Base-by-base conservation (phyloP, 805 yeast species). In the Starmerella vaccinii region DNA sequence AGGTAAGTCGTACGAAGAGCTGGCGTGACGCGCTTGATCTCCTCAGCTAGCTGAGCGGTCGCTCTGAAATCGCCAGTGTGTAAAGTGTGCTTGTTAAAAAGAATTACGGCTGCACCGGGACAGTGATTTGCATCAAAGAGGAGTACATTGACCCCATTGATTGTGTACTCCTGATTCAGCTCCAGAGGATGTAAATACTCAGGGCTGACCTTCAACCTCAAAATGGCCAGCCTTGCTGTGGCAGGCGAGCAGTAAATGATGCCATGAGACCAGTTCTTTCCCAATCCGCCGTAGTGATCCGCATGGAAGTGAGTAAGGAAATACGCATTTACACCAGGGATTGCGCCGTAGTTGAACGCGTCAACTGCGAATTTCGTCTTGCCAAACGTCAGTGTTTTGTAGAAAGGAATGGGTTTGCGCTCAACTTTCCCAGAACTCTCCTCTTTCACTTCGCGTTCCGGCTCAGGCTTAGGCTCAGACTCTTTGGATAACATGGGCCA, bases 31-130 rank as follows among this genome's bases (percentile, higher is more conserved):
- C 38, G 37, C n/a, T 19, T 22, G 10, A 60, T 46, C 1, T 43
- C 21, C 3, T 59, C 54, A 15, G 82, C 64, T 65, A 84, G 80
- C 4, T 61, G 58, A 32, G 67, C 65, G 55, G 76, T 75, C 10
- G 88, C 87, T 51, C 98, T 70, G 61, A 90, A 92, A 67, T 92
- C 98, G 2, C 98, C 98, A 47, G 97, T 88, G 64, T 92, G 98
- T 29, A 92, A 66, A 15, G 57, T 56, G 53, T 55, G 55, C 48
- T 68, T 68, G 59, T 81, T 82, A 59, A 86, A 83, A 12, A 88
- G 65, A 53, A 89, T 84, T 0, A 92, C 76, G 0, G 78, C 86
- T 2, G 97, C 86, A 1, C 98, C 98, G 1, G 98, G 98, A 65
- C 98, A 92, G 66, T 92, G 98, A 59, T 92, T 90, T 0, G 97